Evolutionary conservation across 805 yeast genomes (phyloP).

Genomic region (Wickerhamomyces alni): DNA sequence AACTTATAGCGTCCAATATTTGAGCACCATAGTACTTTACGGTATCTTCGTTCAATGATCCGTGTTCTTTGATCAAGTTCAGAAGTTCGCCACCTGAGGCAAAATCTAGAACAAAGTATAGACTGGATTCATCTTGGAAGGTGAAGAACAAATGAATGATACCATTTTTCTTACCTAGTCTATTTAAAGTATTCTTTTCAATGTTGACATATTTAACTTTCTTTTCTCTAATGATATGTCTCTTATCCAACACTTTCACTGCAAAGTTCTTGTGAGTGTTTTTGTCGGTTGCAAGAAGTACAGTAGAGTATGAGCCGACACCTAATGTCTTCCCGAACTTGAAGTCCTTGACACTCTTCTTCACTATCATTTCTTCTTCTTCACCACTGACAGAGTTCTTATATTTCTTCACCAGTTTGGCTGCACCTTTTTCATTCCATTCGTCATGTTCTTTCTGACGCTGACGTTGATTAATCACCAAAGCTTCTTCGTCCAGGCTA

Average conservation of each 20-base stretch:
- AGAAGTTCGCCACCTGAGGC: constrained; percentile 78
- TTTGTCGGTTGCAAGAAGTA: constrained; percentile 75
- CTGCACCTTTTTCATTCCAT: constrained; percentile 58
- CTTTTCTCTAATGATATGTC: constrained; percentile 74
- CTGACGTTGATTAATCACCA: not conserved
- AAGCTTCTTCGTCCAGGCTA: not conserved
- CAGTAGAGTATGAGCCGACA: constrained; percentile 95
- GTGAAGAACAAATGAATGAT: constrained; percentile 68
- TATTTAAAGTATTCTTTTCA: constrained; percentile 72
- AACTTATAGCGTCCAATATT: constrained; percentile 63
- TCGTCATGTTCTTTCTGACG: constrained; percentile 26
- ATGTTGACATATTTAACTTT: constrained; percentile 81
- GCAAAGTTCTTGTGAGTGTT: constrained; percentile 75
- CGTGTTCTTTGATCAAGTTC: constrained; percentile 58
- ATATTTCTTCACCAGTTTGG: constrained; percentile 41
- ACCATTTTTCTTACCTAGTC: constrained; percentile 56
- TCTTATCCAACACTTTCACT: constrained; percentile 67
- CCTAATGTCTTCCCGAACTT: constrained; percentile 86
- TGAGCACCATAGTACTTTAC: constrained; percentile 68
- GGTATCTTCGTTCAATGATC: constrained; percentile 66
- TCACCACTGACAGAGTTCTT: constrained; percentile 42
- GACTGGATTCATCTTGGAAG: constrained; percentile 68
- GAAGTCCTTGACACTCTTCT: constrained; percentile 70
- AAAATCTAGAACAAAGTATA: constrained; percentile 72
- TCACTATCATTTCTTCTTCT: constrained; percentile 43